Percentiles rank a stretch among this genome's conserved stretches.
Evolutionary conservation across 2,329 filamentous ascomycete species (phyloP).

Genomic region (Thielaviopsis ethacetica): DNA sequence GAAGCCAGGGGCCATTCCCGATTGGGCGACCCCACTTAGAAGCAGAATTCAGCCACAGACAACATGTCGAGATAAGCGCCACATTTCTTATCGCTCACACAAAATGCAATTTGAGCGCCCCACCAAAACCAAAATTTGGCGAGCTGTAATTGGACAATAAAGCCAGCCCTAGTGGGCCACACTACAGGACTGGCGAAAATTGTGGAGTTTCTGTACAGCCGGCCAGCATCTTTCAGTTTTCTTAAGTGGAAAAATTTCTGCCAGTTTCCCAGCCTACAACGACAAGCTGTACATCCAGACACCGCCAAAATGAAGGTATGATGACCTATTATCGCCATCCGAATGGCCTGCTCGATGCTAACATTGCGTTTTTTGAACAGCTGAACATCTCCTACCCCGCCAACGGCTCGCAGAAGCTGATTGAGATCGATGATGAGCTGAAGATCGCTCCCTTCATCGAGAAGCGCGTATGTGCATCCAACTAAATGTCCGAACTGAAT

Average conservation of each 20-base stretch:
- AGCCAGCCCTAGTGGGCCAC: slow-evolving; percentile 11
- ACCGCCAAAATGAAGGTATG: slow-evolving; percentile 12
- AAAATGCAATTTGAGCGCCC: background rate
- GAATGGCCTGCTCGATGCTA: slow-evolving; percentile 19
- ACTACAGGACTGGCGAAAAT: slow-evolving; percentile 2
- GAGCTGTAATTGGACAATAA: slow-evolving; percentile 3
- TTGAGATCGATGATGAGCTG: slow-evolving; percentile 98
- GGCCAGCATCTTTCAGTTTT: slow-evolving; percentile 5
- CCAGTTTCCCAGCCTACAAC: slow-evolving; percentile 2
- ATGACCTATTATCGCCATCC: slow-evolving; percentile 1
- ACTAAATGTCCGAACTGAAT: background rate
- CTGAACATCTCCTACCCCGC: slow-evolving; percentile 73
- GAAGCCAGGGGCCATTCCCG: background rate
- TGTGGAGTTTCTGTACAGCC: slow-evolving; percentile 2
- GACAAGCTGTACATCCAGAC: slow-evolving; percentile 12
- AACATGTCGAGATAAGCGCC: slow-evolving; percentile 1
- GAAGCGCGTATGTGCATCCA: slow-evolving; percentile 57
- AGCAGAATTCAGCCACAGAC: background rate
- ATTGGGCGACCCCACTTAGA: background rate
- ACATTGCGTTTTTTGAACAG: slow-evolving; percentile 19
- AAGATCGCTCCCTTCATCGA: slow-evolving; percentile 99
- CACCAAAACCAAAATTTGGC: background rate
- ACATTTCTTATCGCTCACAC: background rate
- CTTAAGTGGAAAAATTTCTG: background rate
- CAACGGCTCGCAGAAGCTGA: slow-evolving; percentile 99